Evolutionary conservation across 495 filamentous ascomycete species (phyloP).

Genomic region (Aspergillus affinis): DNA sequence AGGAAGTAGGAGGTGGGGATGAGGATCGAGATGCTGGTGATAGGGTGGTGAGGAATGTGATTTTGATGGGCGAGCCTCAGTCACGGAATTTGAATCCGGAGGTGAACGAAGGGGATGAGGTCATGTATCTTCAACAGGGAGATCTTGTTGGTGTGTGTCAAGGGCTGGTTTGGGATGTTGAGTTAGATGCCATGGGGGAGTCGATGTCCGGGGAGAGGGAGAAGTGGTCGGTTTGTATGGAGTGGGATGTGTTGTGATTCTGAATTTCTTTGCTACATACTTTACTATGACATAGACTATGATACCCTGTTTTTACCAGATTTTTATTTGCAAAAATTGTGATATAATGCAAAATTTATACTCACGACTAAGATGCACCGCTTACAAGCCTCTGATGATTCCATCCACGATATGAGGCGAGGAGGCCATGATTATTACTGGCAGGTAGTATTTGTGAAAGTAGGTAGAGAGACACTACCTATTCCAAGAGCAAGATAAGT

Average conservation of each 20-base stretch:
- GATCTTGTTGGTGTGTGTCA: conserved; percentile 33
- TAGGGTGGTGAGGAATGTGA: conserved; percentile 16
- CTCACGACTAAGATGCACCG: too few relatives aligned
- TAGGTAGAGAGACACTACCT: too few relatives aligned
- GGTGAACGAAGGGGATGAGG: neutral
- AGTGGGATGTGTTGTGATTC: conserved; percentile 37
- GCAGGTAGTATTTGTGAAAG: too few relatives aligned
- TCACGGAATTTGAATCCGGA: conserved; percentile 10
- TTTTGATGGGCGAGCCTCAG: conserved; percentile 34
- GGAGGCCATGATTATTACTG: too few relatives aligned
- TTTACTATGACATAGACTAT: neutral
- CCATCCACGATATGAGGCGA: too few relatives aligned
- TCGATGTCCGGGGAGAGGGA: conserved; percentile 1
- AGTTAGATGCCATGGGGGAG: conserved; percentile 12
- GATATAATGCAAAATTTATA: conserved; percentile 4
- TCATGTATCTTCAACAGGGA: conserved; percentile 18
- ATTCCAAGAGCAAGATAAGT: too few relatives aligned
- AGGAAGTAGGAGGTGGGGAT: neutral
- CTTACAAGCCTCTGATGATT: too few relatives aligned
- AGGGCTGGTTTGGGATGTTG: conserved; percentile 39
- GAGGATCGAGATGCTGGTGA: conserved; percentile 1
- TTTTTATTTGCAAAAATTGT: neutral
- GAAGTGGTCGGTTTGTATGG: conserved; percentile 41
- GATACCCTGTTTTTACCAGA: conserved; percentile 14
- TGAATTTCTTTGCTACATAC: neutral